These are phyloP conservation scores for Musa balbisiana DNA, from an alignment of 202 grass and related monocot genomes.

Conservation along the genomic window DNA sequence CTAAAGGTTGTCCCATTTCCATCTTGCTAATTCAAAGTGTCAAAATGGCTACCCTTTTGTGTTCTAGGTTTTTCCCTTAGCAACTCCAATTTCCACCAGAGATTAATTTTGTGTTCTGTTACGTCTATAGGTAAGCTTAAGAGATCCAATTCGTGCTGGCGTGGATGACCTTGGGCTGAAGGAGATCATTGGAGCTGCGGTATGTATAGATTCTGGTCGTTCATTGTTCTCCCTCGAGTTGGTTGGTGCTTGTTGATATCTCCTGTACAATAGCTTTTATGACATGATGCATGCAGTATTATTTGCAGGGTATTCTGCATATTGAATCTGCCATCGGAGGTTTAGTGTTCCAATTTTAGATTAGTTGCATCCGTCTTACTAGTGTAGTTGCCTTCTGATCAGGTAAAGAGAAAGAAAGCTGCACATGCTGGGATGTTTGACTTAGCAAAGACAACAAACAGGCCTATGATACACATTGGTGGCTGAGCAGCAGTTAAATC, in stretches of 20 bases:
- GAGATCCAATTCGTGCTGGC: slow-evolving; percentile 62
- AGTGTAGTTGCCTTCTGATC: slow-evolving; percentile 20
- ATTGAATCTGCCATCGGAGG: background rate
- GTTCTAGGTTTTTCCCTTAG: background rate
- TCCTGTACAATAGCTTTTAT: background rate
- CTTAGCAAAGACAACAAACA: slow-evolving; percentile 82
- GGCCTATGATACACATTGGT: slow-evolving; percentile 97
- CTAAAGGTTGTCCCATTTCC: too few species aligned
- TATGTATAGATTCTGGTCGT: slow-evolving; percentile 21
- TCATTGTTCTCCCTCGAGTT: background rate
- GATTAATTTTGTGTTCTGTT: background rate
- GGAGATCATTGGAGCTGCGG: slow-evolving; percentile 77
- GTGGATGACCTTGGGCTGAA: slow-evolving; percentile 57
- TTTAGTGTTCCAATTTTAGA: background rate
- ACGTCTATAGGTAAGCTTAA: slow-evolving; percentile 52
- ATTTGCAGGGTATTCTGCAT: background rate
- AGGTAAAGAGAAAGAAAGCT: slow-evolving; percentile 95
- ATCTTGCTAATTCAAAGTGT: background rate
- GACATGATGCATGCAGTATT: background rate
- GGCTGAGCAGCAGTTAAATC: slow-evolving; percentile 33
- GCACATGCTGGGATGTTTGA: slow-evolving; percentile 97
- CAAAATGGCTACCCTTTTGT: background rate
- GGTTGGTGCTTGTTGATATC: background rate
- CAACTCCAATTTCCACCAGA: background rate
- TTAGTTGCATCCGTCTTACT: background rate